Evolutionary conservation across 108 stramenopile genomes (phyloP), one percentile per base, ranked within the genome.

Genomic region (Cyclotella kingstonii): DNA sequence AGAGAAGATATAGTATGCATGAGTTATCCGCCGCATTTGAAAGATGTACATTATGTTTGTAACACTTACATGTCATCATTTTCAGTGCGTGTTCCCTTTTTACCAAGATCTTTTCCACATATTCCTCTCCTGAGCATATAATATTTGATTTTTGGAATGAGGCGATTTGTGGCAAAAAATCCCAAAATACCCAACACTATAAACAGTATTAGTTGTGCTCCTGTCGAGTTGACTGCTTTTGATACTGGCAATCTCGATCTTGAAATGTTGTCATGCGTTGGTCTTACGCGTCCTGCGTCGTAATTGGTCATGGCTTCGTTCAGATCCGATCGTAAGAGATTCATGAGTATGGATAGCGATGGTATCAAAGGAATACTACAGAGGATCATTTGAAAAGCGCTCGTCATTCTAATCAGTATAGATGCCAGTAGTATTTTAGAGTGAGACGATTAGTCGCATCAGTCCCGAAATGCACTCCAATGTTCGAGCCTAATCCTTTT

Each of bases 61-160:
- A 4, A 31, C 29, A 76, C 79, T 71, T 45, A 76, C 79, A 81
- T 66, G 43, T 59, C 62, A 4, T 74, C 66, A 39, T 83, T 75
- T 23, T 89, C 86, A 1, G 55, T 84, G 11, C 63, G 17, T 0
- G 85, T 94, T 17, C 93, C 93, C 66, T 85, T 81, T 74, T 91
- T 94, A 19, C 93, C 93, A 27, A 91, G 66, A 74, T 94, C 93
- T 60, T 86, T 89, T 5, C 93, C 89, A 54, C 71, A 82, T 22
- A 94, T 89, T 21, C 89, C 87, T 46, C 84, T 76, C 34, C 80
- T 81, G 31, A 90, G 67, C 41, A 86, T 89, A 61, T 89, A 94
- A 47, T 23, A 51, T 36, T 67, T 47, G 19, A 76, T 76, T 14
- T 43, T 67, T 4, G 74, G 74, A 39, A 76, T 63, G 9, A 76